Evolutionary conservation across 805 yeast species (phyloP).

Genomic region (Metschnikowia aberdeeniae): DNA sequence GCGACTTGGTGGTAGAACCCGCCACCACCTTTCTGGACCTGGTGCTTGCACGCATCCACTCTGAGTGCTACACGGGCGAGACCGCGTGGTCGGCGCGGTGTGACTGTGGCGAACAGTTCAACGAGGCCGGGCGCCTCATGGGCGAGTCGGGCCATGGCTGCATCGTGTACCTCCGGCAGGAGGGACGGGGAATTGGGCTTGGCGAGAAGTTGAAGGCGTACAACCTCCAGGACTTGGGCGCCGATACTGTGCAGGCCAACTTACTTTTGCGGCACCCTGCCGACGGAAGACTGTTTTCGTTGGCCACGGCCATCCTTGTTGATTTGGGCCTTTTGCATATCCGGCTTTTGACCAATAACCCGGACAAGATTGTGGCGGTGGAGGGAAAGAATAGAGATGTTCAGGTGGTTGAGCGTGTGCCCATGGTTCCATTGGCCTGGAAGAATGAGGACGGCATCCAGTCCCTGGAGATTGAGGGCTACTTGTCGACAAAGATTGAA

Average conservation of each 20-base stretch:
- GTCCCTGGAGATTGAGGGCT: slow-evolving; percentile 86
- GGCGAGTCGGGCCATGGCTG: slow-evolving; percentile 86
- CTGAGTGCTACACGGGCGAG: slow-evolving; percentile 98
- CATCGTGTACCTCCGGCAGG: slow-evolving; percentile 93
- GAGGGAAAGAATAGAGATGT: slow-evolving; percentile 78
- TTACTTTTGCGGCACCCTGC: slow-evolving; percentile 92
- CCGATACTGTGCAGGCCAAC: slow-evolving; percentile 97
- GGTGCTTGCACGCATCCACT: slow-evolving; percentile 82
- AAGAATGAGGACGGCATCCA: slow-evolving; percentile 58
- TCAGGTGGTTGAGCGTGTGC: slow-evolving; percentile 80
- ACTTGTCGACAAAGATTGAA: slow-evolving; percentile 88
- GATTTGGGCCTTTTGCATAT: slow-evolving; percentile 76
- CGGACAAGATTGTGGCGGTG: slow-evolving; percentile 92
- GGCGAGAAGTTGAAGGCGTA: slow-evolving; percentile 97
- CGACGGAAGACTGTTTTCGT: slow-evolving; percentile 88
- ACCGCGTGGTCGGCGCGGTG: slow-evolving; percentile 99
- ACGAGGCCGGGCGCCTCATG: slow-evolving; percentile 94
- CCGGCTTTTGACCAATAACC: slow-evolving; percentile 85
- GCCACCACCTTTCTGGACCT: slow-evolving; percentile 29
- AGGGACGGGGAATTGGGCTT: slow-evolving; percentile 98
- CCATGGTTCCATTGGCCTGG: slow-evolving; percentile 98
- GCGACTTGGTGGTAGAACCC: slow-evolving; percentile 23
- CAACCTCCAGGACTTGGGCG: slow-evolving; percentile 95
- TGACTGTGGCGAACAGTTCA: slow-evolving; percentile 99
- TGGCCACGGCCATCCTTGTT: slow-evolving; percentile 87